These are phyloP conservation scores for Echinosophora koreensis DNA, from an alignment of 306 rosid species.

Conservation along the genomic window DNA sequence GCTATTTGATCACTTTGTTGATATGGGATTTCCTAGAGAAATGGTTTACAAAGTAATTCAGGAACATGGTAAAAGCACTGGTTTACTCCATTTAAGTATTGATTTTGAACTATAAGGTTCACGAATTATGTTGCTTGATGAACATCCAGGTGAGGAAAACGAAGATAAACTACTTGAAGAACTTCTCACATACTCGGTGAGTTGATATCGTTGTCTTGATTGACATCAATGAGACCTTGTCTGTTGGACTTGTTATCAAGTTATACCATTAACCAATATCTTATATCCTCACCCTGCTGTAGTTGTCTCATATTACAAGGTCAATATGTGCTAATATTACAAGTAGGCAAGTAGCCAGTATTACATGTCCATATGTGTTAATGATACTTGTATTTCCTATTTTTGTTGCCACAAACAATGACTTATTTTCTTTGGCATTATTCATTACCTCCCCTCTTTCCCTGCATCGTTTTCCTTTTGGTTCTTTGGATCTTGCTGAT, in stretches of 20 bases:
- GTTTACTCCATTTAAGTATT: constrained; percentile 38
- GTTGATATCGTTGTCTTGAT: constrained; percentile 51
- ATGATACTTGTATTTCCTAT: neutral
- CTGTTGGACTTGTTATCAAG: constrained; percentile 21
- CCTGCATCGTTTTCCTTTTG: neutral
- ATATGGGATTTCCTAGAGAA: constrained; percentile 82
- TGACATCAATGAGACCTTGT: constrained; percentile 33
- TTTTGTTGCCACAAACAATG: neutral
- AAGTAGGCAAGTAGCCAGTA: too few relatives aligned
- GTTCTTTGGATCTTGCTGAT: neutral
- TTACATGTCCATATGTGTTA: neutral
- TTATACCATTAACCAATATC: constrained; percentile 9
- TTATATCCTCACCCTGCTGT: constrained; percentile 26
- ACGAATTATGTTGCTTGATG: constrained; percentile 46
- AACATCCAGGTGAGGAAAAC: constrained; percentile 82
- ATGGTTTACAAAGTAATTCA: constrained; percentile 80
- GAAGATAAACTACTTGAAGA: constrained; percentile 72
- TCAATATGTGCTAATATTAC: too few relatives aligned
- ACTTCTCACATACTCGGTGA: constrained; percentile 79
- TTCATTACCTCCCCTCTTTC: neutral
- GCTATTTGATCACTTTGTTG: constrained; percentile 68
- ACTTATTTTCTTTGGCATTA: neutral
- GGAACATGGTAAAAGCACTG: constrained; percentile 73
- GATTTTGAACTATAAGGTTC: constrained; percentile 30
- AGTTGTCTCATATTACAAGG: neutral